A percentile compares a stretch with the other conserved stretches of the same genome.
phyloP scores from a whole-genome alignment of 192 early-diverging fungal species.

The Backusella morwellensis region DNA sequence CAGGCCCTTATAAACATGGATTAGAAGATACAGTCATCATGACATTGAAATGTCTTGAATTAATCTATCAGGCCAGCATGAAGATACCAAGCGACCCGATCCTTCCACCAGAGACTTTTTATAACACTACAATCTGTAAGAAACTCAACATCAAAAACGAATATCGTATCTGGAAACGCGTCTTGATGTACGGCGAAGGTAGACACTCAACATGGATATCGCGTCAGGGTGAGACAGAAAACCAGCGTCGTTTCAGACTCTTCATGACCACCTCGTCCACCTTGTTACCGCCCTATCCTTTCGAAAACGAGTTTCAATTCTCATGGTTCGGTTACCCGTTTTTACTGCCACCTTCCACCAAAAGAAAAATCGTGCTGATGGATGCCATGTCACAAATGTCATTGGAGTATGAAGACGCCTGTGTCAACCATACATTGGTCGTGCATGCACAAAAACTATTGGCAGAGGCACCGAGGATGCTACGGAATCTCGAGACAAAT shows the following conservation, averaged over 20 bases:
- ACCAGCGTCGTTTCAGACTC: conserved; percentile 13
- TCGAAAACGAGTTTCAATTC: conserved; percentile 49
- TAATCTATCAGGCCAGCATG: conserved; percentile 12
- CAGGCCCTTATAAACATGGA: conserved; percentile 33
- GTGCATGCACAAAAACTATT: conserved; percentile 72
- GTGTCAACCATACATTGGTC: conserved; percentile 77
- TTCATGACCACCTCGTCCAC: conserved; percentile 13
- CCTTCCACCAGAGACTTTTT: conserved; percentile 12
- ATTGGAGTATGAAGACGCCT: conserved; percentile 77
- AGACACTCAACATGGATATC: conserved; percentile 10
- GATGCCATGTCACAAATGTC: conserved; percentile 80
- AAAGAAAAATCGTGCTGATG: conserved; percentile 69
- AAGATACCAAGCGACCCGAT: neutral
- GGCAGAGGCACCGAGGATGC: conserved; percentile 43
- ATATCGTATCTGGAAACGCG: conserved; percentile 67
- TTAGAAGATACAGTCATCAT: conserved; percentile 29
- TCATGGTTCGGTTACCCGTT: conserved; percentile 71
- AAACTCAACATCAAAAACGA: conserved; percentile 77
- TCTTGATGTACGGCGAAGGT: conserved; percentile 40
- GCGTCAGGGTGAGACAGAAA: neutral
- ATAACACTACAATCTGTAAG: conserved; percentile 21
- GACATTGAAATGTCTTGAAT: conserved; percentile 20
- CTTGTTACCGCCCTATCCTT: neutral
- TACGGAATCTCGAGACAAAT: conserved; percentile 53
- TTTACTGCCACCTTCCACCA: conserved; percentile 64